phyloP scores from a whole-genome alignment of 371 early-diverging fungal species.

The Apophysomyces trapeziformis region DNA sequence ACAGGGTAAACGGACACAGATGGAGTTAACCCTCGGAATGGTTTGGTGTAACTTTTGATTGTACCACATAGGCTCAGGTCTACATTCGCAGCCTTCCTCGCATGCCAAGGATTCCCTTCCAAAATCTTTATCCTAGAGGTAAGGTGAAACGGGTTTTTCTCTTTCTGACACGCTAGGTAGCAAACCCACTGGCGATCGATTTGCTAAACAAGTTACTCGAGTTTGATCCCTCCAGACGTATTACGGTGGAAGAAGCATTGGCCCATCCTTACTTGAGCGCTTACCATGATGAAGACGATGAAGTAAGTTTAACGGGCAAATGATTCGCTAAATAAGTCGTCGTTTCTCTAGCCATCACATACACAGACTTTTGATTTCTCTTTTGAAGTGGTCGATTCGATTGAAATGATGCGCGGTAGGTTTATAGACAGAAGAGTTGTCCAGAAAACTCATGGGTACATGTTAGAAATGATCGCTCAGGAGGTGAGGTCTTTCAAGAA shows the following conservation, averaged over 20 bases:
- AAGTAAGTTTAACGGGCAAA: conserved; percentile 37
- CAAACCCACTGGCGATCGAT: conserved; percentile 76
- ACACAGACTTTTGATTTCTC: conserved; percentile 86
- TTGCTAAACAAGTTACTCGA: conserved; percentile 78
- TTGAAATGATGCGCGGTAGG: conserved; percentile 89
- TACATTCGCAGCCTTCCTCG: conserved; percentile 91
- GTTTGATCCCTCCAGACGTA: conserved; percentile 83
- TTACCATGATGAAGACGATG: conserved; percentile 81
- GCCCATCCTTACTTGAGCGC: conserved; percentile 79
- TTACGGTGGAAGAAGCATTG: conserved; percentile 83
- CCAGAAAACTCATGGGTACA: background rate
- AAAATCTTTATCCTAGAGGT: conserved; percentile 76
- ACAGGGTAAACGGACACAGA: conserved; percentile 56
- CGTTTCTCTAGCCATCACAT: conserved; percentile 59
- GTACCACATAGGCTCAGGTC: conserved; percentile 79
- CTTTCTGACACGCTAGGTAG: conserved; percentile 15
- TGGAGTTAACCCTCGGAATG: conserved; percentile 16
- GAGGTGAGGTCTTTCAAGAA: conserved; percentile 80
- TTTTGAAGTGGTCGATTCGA: conserved; percentile 85
- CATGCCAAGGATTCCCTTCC: conserved; percentile 90
- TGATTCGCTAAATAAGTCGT: background rate
- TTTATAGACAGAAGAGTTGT: background rate
- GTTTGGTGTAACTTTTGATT: conserved; percentile 5
- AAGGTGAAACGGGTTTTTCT: background rate
- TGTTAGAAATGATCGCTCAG: conserved; percentile 80